Conservation (phyloP, 805 yeast species). For the Cyberlindnera maritima region DNA sequence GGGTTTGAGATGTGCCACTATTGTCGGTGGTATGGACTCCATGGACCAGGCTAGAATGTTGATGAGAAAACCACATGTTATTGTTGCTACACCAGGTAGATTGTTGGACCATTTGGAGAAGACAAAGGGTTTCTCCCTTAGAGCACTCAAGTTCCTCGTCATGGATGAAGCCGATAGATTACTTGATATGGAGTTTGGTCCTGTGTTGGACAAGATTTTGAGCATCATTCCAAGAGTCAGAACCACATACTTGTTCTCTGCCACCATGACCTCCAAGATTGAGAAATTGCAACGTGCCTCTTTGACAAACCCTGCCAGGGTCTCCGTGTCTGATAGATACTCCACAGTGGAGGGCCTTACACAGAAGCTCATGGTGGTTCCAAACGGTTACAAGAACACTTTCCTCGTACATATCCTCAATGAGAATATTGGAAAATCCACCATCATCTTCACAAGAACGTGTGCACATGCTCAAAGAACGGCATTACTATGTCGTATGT, state of each 20-base stretch:
- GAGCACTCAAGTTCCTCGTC: conserved; percentile 76
- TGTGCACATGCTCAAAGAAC: conserved; percentile 94
- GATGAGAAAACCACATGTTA: conserved; percentile 89
- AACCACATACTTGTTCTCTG: conserved; percentile 85
- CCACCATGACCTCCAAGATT: conserved; percentile 95
- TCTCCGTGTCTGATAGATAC: conserved; percentile 84
- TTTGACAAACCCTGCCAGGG: conserved; percentile 80
- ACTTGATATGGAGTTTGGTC: conserved; percentile 95
- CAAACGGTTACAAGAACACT: conserved; percentile 91
- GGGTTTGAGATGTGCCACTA: conserved; percentile 87
- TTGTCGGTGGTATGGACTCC: conserved; percentile 98
- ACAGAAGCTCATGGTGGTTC: conserved; percentile 85
- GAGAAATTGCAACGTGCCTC: conserved; percentile 95
- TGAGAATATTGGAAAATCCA: conserved; percentile 80
- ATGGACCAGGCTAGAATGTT: conserved; percentile 96
- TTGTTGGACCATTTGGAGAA: conserved; percentile 90
- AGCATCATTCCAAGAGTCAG: conserved; percentile 81
- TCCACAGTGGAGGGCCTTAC: conserved; percentile 92
- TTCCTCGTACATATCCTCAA: conserved; percentile 77
- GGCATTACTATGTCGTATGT: conserved; percentile 70
- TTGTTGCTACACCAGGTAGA: conserved; percentile 95
- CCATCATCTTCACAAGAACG: conserved; percentile 88
- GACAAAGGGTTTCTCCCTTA: conserved; percentile 84
- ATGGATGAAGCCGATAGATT: conserved; percentile 98
- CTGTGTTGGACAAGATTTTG: conserved; percentile 83